Percentiles rank a stretch among this genome's conserved stretches.
Evolutionary conservation across 202 grass and related monocot species (phyloP).

Genomic region (Carex arenaria): DNA sequence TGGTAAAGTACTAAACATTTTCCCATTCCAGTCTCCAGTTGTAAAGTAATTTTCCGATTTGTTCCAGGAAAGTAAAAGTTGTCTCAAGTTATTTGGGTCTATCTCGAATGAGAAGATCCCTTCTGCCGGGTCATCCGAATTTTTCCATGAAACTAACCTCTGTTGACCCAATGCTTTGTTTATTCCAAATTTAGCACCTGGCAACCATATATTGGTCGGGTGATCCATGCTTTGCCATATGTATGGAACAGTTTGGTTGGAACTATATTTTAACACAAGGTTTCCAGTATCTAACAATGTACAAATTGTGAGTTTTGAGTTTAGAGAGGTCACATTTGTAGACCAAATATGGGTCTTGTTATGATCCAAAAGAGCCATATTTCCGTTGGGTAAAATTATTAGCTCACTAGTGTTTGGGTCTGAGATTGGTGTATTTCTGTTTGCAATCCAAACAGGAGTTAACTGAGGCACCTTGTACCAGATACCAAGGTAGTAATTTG

Average conservation of each 20-base stretch:
- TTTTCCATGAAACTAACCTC: conserved; percentile 26
- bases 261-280: neutral
- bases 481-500: conserved; percentile 31
- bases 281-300: conserved; percentile 41
- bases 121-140: conserved; percentile 19
- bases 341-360: conserved; percentile 24
- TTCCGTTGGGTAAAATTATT: conserved; percentile 17
- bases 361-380: conserved; percentile 14
- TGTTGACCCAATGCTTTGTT: conserved; percentile 32
- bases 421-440: conserved; percentile 29
- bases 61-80: conserved; percentile 29
- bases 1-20: conserved; percentile 10
- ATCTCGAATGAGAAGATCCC: conserved; percentile 15
- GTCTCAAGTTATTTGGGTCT: conserved; percentile 5
- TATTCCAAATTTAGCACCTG: conserved; percentile 22
- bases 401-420: conserved; percentile 22
- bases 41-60: conserved; percentile 3
- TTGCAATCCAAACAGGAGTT: conserved; percentile 33
- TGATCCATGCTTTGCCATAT: conserved; percentile 67
- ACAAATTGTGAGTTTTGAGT: neutral
- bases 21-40: conserved; percentile 21
- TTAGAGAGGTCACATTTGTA: neutral
- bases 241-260: neutral
- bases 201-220: conserved; percentile 35
- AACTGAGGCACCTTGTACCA: conserved; percentile 34